Percentiles rank a stretch among this genome's conserved stretches.
These are phyloP conservation scores for Oryza australiensis DNA, from an alignment of 176 grass and related monocot species.

Conservation along the genomic window DNA sequence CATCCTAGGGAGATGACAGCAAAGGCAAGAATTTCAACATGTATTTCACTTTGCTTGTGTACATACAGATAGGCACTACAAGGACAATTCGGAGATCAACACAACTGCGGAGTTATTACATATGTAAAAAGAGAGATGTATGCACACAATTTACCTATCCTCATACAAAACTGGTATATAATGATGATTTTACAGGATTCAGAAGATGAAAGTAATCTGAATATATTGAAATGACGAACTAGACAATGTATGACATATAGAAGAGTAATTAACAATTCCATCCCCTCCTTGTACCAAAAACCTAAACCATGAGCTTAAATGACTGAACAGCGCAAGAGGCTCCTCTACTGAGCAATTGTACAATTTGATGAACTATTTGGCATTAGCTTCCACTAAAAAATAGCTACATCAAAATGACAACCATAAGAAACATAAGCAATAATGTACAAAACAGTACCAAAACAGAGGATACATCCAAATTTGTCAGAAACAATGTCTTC, in stretches of 20 bases:
- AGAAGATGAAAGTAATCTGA: neutral
- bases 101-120: neutral
- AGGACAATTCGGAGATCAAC: neutral
- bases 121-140: neutral
- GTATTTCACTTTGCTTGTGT: neutral
- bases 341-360: neutral
- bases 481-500: neutral
- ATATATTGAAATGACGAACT: neutral
- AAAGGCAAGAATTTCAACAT: neutral
- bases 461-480: neutral
- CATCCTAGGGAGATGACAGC: neutral
- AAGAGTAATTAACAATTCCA: neutral
- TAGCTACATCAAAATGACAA: neutral
- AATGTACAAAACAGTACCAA: neutral
- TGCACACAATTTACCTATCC: neutral
- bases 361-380: neutral
- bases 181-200: neutral
- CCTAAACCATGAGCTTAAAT: neutral
- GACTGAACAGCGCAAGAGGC: neutral
- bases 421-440: neutral
- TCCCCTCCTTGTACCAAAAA: neutral
- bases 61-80: neutral
- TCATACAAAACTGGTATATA: neutral
- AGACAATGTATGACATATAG: neutral
- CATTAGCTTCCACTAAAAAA: neutral